Evolutionary conservation across 2,329 filamentous ascomycete genomes (phyloP).

Genomic region (Phaeoacremonium minimum): DNA sequence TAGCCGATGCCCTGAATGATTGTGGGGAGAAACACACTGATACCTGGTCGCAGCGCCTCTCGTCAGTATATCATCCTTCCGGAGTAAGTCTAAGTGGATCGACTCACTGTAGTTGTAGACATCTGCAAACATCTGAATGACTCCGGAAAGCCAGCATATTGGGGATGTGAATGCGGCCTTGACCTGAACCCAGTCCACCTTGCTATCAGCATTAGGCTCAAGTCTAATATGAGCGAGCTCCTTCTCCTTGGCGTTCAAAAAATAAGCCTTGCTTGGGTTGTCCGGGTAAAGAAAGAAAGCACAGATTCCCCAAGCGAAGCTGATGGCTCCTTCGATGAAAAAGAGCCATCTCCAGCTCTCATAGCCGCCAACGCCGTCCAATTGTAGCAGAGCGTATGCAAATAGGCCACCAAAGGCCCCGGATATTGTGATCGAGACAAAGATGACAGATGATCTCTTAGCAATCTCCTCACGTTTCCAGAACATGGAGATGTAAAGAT

Average conservation of each 20-base stretch:
- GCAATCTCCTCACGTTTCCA: slow-evolving; percentile 7
- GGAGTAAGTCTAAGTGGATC: too few relatives aligned
- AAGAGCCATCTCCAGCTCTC: slow-evolving; percentile 51
- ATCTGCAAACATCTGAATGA: neutral
- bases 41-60: neutral
- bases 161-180: neutral
- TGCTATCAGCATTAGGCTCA: neutral
- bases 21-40: neutral
- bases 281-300: neutral
- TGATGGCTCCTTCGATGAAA: slow-evolving; percentile 37
- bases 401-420: slow-evolving; percentile 47
- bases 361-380: slow-evolving; percentile 41
- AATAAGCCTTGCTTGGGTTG: neutral
- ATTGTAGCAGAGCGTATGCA: slow-evolving; percentile 40
- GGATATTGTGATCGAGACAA: slow-evolving; percentile 26
- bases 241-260: neutral
- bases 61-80: too few relatives aligned
- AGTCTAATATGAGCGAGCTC: neutral
- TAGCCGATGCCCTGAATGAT: neutral
- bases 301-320: slow-evolving; percentile 31
- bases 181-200: neutral
- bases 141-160: neutral
- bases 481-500: slow-evolving; percentile 34
- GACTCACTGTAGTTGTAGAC: neutral
- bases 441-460: slow-evolving; percentile 5